Evolutionary conservation across 441 rosid species (phyloP).

Genomic region (Populus hybrid): DNA sequence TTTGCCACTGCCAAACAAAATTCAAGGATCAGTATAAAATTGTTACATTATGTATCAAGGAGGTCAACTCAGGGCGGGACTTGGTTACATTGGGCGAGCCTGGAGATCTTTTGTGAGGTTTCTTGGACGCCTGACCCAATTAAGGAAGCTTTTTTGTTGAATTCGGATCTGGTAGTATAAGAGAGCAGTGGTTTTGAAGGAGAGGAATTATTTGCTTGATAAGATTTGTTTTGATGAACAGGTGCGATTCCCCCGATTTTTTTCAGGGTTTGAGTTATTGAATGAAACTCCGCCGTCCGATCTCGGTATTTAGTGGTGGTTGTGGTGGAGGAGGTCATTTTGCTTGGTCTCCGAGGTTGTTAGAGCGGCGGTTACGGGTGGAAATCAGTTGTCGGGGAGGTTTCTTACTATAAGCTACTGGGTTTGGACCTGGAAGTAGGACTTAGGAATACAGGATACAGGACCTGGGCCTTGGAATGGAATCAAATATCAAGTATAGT

Average conservation of each 20-base stretch:
- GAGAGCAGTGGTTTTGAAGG: slow-evolving; percentile 37
- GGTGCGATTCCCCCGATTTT: slow-evolving; percentile 54
- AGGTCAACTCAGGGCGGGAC: not conserved
- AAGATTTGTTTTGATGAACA: slow-evolving; percentile 13
- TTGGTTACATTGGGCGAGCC: slow-evolving; percentile 63
- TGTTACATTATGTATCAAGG: not conserved
- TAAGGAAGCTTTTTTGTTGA: slow-evolving; percentile 68
- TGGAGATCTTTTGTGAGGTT: slow-evolving; percentile 63
- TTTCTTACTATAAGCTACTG: not conserved
- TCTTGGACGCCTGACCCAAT: slow-evolving; percentile 73
- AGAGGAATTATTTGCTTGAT: slow-evolving; percentile 20
- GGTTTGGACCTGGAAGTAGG: not conserved
- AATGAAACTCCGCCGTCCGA: slow-evolving; percentile 81
- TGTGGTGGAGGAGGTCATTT: slow-evolving; percentile 42
- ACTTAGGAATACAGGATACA: not conserved
- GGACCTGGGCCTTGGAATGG: not conserved
- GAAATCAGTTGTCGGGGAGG: not conserved
- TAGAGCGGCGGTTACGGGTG: slow-evolving; percentile 4
- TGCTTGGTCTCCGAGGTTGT: not conserved
- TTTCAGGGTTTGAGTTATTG: slow-evolving; percentile 61
- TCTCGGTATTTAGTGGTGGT: slow-evolving; percentile 37
- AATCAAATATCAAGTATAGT: not conserved
- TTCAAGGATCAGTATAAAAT: slow-evolving; percentile 6
- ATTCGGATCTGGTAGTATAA: slow-evolving; percentile 55
- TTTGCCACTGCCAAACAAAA: slow-evolving; percentile 56